Evolutionary conservation across 2,329 filamentous ascomycete species (phyloP), one percentile per base, ranked within the genome.

Genomic region (Lachnellula occidentalis): DNA sequence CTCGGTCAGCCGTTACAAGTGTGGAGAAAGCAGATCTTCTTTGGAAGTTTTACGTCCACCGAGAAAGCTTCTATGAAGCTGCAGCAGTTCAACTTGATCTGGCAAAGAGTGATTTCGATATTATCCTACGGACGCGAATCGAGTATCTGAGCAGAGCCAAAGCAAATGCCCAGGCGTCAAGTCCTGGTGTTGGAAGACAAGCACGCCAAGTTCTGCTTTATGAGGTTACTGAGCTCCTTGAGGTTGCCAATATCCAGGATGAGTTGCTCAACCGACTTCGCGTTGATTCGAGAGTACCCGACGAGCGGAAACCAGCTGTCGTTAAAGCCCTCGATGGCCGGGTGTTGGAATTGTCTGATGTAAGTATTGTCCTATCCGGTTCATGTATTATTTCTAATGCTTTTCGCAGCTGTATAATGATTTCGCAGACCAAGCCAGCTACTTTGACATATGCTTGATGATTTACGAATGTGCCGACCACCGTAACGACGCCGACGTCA

Each of bases 381-480:
- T 37, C 19, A 9, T 47, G 41, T 39, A 21, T 45, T 55, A 9
- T 22, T 48, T 36, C 56, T 64, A 58, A 63, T 42, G 42, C 48
- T 53, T 19, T 7, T 22, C 27, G 3, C 66, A 95, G 85, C 83
- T 99, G n/a, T 99, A 90, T 74, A 95, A 97, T 69, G 77, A 84
- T 59, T 99, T 91, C 66, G 90, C 92, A 53, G 92, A 96, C 67
- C 86, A 90, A 66, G 94, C 90, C 2, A 87, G 85, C 48, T 99
- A 99, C 77, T 92, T 91, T 73, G 94, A 97, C 69, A 81, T 99
- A 49, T 96, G 90, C 68, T 81, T 99, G 8, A 79, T 92, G 56
- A 96, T 99, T 66, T 97, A 92, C 75, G 87, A 95, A 70, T 83
- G 87, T 1, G 92, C 92, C 45, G 91, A 97, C 71, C 90, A 95